These are phyloP conservation scores for Colletotrichum lindemuthianum DNA, from an alignment of 2,329 filamentous ascomycete species.

Conservation along the genomic window DNA sequence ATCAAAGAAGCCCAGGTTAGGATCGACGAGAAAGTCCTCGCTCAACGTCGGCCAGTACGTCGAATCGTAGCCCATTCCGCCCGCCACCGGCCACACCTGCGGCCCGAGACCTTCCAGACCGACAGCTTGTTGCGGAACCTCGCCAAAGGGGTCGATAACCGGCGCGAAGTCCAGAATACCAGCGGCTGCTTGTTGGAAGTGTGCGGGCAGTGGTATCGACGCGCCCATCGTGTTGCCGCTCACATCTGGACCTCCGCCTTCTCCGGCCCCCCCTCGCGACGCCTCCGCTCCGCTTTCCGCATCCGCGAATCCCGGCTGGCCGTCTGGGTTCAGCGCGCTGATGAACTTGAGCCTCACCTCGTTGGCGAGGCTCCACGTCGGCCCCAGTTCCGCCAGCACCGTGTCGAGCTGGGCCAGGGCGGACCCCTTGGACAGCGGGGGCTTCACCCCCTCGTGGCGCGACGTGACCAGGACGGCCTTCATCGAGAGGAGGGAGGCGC, in stretches of 20 bases:
- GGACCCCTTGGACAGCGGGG: background rate
- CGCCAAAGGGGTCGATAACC: background rate
- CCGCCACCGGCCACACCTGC: slow-evolving; percentile 6
- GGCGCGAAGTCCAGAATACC: background rate
- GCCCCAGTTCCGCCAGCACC: slow-evolving; percentile 9
- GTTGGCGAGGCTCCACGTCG: slow-evolving; percentile 14
- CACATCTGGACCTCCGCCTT: too few relatives aligned
- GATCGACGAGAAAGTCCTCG: background rate
- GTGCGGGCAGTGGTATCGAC: too few relatives aligned
- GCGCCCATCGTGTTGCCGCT: too few relatives aligned
- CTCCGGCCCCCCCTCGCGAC: background rate
- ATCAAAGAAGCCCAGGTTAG: background rate
- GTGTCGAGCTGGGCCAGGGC: slow-evolving; percentile 2
- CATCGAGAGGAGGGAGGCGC: slow-evolving; percentile 14
- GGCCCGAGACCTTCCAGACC: background rate
- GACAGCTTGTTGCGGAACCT: background rate
- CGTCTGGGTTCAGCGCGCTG: background rate
- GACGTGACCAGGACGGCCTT: slow-evolving; percentile 14
- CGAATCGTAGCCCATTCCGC: background rate
- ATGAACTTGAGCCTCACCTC: slow-evolving; percentile 14
- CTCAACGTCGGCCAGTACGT: slow-evolving; percentile 9
- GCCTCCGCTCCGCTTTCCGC: background rate
- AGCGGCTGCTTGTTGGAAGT: background rate
- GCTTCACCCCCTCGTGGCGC: background rate
- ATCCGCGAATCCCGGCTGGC: background rate